These are phyloP conservation scores for Grigorovia transvaalensis DNA, from an alignment of 805 yeast genomes.

Conservation along the genomic window DNA sequence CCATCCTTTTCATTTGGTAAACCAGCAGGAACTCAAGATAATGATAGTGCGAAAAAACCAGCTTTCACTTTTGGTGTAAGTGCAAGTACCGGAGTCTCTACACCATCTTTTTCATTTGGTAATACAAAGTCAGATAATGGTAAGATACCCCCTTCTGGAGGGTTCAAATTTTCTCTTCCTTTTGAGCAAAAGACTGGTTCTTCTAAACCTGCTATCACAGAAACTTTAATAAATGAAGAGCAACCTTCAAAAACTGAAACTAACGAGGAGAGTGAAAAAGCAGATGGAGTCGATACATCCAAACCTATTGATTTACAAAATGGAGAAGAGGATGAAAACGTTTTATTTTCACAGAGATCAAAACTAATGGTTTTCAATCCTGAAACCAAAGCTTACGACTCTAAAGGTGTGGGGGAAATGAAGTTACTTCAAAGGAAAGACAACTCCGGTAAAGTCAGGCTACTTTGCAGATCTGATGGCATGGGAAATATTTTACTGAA, in stretches of 20 bases:
- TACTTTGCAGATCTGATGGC: slow-evolving; percentile 82
- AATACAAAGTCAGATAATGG: slow-evolving; percentile 6
- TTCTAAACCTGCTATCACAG: slow-evolving; percentile 27
- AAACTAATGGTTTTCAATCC: slow-evolving; percentile 56
- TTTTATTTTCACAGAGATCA: slow-evolving; percentile 53
- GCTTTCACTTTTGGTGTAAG: slow-evolving; percentile 23
- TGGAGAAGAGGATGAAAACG: slow-evolving; percentile 79
- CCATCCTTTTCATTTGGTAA: slow-evolving; percentile 12
- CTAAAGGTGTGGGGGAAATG: slow-evolving; percentile 74
- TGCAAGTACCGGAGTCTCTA: slow-evolving; percentile 6
- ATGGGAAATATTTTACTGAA: slow-evolving; percentile 71
- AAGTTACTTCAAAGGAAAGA: slow-evolving; percentile 55
- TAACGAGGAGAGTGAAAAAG: slow-evolving; percentile 10
- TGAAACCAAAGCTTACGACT: slow-evolving; percentile 42
- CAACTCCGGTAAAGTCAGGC: slow-evolving; percentile 49
- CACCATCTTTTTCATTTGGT: slow-evolving; percentile 23
- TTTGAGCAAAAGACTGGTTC: slow-evolving; percentile 19
- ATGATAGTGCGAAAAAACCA: slow-evolving; percentile 16
- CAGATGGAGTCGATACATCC: slow-evolving; percentile 38
- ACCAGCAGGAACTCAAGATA: slow-evolving; percentile 9
- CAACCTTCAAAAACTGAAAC: slow-evolving; percentile 24
- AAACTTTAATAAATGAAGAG: slow-evolving; percentile 38
- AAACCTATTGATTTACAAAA: slow-evolving; percentile 39
- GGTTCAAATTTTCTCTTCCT: slow-evolving; percentile 28
- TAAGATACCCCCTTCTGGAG: slow-evolving; percentile 22